Evolutionary conservation across 2,329 filamentous ascomycete species (phyloP), one percentile per base, ranked within the genome.

Genomic region (Pezicula radicicola): DNA sequence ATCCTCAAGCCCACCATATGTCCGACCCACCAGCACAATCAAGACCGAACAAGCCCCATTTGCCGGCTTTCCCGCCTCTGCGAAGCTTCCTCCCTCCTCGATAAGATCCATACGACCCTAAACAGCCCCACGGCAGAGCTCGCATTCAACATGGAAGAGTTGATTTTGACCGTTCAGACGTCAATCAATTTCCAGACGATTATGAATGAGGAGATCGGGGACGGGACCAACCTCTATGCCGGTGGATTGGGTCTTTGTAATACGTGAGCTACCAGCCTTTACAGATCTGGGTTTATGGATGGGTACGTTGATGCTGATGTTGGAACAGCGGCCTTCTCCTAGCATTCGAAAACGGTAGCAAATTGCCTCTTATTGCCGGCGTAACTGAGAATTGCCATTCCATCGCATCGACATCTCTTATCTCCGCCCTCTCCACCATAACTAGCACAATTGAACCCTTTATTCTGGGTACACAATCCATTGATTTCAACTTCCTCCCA

Each of bases 61-160:
- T 53, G 21, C 39, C 53, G 52, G 21, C 44, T 60, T 44, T 18
- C 45, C 16, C 53, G 52, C 25, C 51, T 60, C 15, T 47, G 55
- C 46, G 53, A 59, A 55, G 55, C 56, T 16, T 59, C 56, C 6
- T 21, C 42, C 15, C 51, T 60, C 28, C 50, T 60, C 1, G 58
- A 60, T 45, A 57, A 55, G 16, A 50, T 57, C 19, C 58, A 60
- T 48, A 48, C 25, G 13, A 48, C 41, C 10, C 19, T 57, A 3
- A 46, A 60, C 41, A 49, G 19, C n/a, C 55, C 56, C 8, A 48
- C 48, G 2, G 9, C 39, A 36, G 48, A 59, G n/a, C 37, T 50
- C 8, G 12, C 35, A 30, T 54, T 56, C 30, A 52, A 59, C 25
- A 42, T 57, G n/a, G 55, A 57, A 44, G 58, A 59, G 27, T 19